phyloP scores from a whole-genome alignment of 2,329 filamentous ascomycete species.

The Eutypella sp. region DNA sequence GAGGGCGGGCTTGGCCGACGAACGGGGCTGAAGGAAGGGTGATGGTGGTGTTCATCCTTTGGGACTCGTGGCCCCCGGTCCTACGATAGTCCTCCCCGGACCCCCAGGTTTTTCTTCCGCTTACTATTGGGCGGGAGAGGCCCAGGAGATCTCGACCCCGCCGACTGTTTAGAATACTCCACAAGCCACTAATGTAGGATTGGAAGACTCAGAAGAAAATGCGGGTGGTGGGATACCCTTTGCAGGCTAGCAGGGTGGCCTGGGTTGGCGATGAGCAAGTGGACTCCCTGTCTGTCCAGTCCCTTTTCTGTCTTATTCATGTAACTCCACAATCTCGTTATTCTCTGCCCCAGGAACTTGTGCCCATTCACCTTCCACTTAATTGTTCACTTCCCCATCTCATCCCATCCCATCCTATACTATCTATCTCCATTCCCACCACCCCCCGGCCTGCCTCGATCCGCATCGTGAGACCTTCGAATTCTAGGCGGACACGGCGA shows the following conservation, averaged over 20 bases:
- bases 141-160: not conserved
- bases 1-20: not conserved
- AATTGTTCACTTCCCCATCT: not conserved
- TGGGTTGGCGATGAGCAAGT: not conserved
- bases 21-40: no score
- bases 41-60: no score
- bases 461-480: not conserved
- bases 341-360: not conserved
- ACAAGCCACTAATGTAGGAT: not conserved
- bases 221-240: not conserved
- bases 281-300: not conserved
- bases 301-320: not conserved
- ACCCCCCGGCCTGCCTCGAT: not conserved
- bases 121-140: not conserved
- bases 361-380: not conserved
- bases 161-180: not conserved
- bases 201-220: not conserved
- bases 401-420: no score
- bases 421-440: no score
- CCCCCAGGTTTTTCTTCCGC: not conserved
- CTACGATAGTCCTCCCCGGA: not conserved
- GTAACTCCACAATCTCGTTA: not conserved
- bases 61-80: not conserved
- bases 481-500: no score
- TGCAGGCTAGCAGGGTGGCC: no score